These are phyloP conservation scores for Kurtzmaniella quercitrusa DNA, from an alignment of 1,139 yeast genomes.

Conservation along the genomic window DNA sequence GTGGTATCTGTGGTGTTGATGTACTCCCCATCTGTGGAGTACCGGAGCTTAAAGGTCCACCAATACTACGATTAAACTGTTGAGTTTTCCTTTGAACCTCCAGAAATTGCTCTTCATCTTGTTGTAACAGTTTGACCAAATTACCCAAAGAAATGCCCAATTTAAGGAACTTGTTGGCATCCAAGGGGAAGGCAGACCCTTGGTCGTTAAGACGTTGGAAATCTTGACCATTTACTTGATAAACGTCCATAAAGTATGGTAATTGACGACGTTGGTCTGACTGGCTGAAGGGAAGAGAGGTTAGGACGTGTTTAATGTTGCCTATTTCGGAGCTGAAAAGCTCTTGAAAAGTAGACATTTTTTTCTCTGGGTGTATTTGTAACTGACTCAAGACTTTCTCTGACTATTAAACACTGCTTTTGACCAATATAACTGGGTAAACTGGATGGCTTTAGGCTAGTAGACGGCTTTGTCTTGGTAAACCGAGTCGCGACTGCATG, in stretches of 20 bases:
- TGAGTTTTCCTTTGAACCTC: slow-evolving; percentile 21
- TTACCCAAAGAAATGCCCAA: slow-evolving; percentile 44
- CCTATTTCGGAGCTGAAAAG: slow-evolving; percentile 23
- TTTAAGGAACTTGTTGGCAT: slow-evolving; percentile 36
- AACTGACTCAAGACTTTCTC: too few relatives aligned
- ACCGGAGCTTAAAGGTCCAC: slow-evolving; percentile 3
- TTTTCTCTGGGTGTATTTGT: too few relatives aligned
- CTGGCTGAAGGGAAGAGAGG: slow-evolving; percentile 29
- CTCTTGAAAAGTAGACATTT: slow-evolving; percentile 8
- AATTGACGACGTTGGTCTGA: slow-evolving; percentile 14
- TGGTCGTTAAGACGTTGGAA: slow-evolving; percentile 19
- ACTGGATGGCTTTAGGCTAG: too few relatives aligned
- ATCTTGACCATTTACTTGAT: slow-evolving; percentile 27
- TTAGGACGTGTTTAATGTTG: slow-evolving; percentile 25
- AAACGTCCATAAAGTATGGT: slow-evolving; percentile 28
- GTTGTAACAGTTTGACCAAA: slow-evolving; percentile 32
- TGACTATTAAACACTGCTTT: too few relatives aligned
- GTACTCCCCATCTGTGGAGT: neutral
- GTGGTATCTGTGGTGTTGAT: neutral
- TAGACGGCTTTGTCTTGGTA: too few relatives aligned
- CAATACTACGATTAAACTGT: slow-evolving; percentile 10
- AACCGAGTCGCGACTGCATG: too few relatives aligned
- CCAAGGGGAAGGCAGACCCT: slow-evolving; percentile 26
- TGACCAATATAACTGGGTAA: too few relatives aligned
- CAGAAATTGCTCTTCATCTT: slow-evolving; percentile 30